A percentile compares a stretch with the other conserved stretches of the same genome.
These are phyloP conservation scores for Dendrobium chrysotoxum DNA, from an alignment of 106 monocot genomes.

Conservation along the genomic window DNA sequence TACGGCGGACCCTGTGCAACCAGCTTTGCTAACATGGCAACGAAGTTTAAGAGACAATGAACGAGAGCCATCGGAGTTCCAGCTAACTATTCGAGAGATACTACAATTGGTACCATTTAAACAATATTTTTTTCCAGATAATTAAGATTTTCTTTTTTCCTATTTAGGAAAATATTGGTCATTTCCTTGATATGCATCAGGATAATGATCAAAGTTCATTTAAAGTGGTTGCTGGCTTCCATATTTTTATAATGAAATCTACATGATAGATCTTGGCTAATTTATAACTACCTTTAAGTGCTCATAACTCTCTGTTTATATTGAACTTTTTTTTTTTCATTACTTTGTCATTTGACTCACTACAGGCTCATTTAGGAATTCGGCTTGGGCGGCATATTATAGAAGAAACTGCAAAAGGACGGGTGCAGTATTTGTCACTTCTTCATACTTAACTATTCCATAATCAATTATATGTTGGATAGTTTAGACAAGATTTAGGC, in stretches of 20 bases:
- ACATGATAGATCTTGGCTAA: background rate
- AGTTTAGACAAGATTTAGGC: background rate
- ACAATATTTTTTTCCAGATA: background rate
- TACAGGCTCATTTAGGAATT: slow-evolving; percentile 43
- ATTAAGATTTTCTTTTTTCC: background rate
- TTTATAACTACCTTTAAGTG: background rate
- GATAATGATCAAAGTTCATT: background rate
- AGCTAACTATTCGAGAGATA: slow-evolving; percentile 28
- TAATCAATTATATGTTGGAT: background rate
- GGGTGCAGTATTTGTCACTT: slow-evolving; percentile 19
- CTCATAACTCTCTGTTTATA: background rate
- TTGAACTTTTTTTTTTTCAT: background rate
- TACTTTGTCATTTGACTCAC: slow-evolving; percentile 2
- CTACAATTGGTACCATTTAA: slow-evolving; percentile 32
- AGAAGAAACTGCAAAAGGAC: slow-evolving; percentile 54
- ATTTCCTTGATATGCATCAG: background rate
- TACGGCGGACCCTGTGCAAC: slow-evolving; percentile 26
- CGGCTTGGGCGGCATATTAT: slow-evolving; percentile 37
- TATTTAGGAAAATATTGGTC: background rate
- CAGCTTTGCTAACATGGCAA: slow-evolving; percentile 41
- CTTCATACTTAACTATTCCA: background rate
- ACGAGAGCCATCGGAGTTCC: slow-evolving; percentile 25
- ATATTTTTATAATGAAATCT: background rate
- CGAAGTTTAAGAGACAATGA: slow-evolving; percentile 26
- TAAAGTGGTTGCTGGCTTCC: background rate